Evolutionary conservation across 1,284 basidiomycete species (phyloP).

Genomic region (Tilletia indica): DNA sequence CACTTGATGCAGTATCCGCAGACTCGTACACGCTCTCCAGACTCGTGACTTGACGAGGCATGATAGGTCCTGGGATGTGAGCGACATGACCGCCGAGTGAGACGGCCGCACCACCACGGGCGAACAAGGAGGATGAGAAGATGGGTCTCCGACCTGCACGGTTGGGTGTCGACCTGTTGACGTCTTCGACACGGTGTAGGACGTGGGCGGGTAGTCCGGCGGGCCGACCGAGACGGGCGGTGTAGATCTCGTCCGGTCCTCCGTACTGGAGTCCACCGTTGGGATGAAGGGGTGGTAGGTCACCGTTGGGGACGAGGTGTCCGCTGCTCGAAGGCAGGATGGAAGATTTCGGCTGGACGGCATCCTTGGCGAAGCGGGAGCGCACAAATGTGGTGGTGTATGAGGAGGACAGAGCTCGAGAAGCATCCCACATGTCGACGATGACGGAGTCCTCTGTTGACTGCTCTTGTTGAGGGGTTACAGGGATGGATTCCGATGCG

Average conservation of each 20-base stretch:
- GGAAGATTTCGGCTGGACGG: neutral
- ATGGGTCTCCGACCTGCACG: neutral
- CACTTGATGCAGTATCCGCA: neutral
- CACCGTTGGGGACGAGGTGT: neutral
- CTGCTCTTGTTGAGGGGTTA: neutral
- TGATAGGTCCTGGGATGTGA: neutral
- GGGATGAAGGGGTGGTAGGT: slow-evolving; percentile 35
- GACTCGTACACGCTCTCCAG: neutral
- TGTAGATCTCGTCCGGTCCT: slow-evolving; percentile 47
- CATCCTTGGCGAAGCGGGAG: neutral
- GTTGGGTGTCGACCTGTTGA: neutral
- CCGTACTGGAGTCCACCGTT: slow-evolving; percentile 48
- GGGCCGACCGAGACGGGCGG: slow-evolving; percentile 29
- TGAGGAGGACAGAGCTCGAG: slow-evolving; percentile 1
- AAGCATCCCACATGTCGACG: slow-evolving; percentile 16
- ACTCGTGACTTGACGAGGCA: neutral
- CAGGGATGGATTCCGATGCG: neutral
- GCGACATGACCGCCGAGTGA: slow-evolving; percentile 12
- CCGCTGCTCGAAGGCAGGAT: slow-evolving; percentile 10
- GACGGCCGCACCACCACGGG: slow-evolving; percentile 4
- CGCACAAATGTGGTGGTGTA: slow-evolving; percentile 10
- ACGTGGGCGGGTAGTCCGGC: slow-evolving; percentile 42
- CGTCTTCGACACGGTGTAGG: slow-evolving; percentile 32
- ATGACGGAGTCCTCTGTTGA: neutral
- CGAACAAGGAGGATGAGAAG: neutral